A percentile compares a stretch with the other conserved stretches of the same genome.
These are phyloP conservation scores for Trametes pubescens DNA, from an alignment of 1,284 basidiomycete species.

Conservation along the genomic window DNA sequence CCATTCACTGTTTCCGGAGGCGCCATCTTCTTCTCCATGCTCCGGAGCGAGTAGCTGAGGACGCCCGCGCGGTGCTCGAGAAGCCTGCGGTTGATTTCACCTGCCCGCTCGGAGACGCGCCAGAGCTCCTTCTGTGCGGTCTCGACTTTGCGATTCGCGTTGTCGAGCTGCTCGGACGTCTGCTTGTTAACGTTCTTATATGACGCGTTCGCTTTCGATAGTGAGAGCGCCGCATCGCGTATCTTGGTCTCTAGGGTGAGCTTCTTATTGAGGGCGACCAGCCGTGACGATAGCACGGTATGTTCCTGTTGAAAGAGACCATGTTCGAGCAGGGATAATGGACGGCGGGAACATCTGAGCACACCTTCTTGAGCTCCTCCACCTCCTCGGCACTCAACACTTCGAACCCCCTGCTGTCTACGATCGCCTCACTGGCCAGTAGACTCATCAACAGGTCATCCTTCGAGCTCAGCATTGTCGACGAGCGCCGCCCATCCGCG, in stretches of 20 bases:
- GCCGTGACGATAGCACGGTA: constrained; percentile 67
- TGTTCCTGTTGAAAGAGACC: constrained; percentile 63
- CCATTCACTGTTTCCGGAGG: constrained; percentile 37
- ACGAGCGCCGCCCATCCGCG: constrained; percentile 50
- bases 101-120: constrained; percentile 66
- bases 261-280: constrained; percentile 71
- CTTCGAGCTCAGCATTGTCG: constrained; percentile 57
- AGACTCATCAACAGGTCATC: constrained; percentile 87
- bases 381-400: constrained; percentile 86
- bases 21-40: constrained; percentile 67
- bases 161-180: constrained; percentile 74
- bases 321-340: not conserved
- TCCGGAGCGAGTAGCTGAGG: constrained; percentile 73
- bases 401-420: constrained; percentile 79
- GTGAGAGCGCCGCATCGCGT: constrained; percentile 77
- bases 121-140: constrained; percentile 73
- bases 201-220: constrained; percentile 70
- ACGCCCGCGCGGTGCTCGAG: constrained; percentile 83
- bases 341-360: constrained; percentile 34
- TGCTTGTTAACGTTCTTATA: constrained; percentile 69
- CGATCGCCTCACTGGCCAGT: constrained; percentile 86
- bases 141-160: constrained; percentile 72
- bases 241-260: constrained; percentile 81
- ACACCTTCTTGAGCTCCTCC: constrained; percentile 90
- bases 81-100: constrained; percentile 66